Conservation (phyloP, 2,329 filamentous ascomycete species). For the Fusarium sp. region DNA sequence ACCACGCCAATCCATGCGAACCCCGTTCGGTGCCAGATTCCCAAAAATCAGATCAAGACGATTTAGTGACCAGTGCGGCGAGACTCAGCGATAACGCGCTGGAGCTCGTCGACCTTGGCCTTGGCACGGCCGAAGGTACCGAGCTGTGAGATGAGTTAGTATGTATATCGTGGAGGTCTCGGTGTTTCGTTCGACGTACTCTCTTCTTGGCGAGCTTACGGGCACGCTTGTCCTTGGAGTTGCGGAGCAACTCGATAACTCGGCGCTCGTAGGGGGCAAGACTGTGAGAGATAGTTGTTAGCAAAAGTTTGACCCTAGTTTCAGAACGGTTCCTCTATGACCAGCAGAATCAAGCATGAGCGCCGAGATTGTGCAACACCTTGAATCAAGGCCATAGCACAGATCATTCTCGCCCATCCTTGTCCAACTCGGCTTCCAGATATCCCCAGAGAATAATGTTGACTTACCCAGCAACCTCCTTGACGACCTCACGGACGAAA, state of each 20-base stretch:
- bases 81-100: slow-evolving; percentile 96
- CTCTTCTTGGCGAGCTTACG: slow-evolving; percentile 99
- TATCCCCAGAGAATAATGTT: neutral
- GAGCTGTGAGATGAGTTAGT: slow-evolving; percentile 70
- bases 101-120: slow-evolving; percentile 99
- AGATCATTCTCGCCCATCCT: neutral
- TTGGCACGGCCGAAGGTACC: slow-evolving; percentile 99
- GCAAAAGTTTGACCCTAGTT: neutral
- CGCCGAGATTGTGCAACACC: neutral
- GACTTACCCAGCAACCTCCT: slow-evolving; percentile 95
- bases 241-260: slow-evolving; percentile 98
- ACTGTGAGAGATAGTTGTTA: slow-evolving; percentile 59
- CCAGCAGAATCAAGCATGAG: neutral
- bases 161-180: slow-evolving; percentile 2
- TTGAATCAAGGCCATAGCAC: neutral
- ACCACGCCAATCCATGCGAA: slow-evolving; percentile 56
- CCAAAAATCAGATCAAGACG: slow-evolving; percentile 45
- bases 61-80: slow-evolving; percentile 75
- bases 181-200: slow-evolving; percentile 67
- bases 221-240: slow-evolving; percentile 99
- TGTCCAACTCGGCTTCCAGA: neutral
- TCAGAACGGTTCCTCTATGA: neutral
- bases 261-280: slow-evolving; percentile 97
- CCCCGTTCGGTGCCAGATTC: slow-evolving; percentile 48
- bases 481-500: slow-evolving; percentile 97